A percentile compares a stretch with the other conserved stretches of the same genome.
phyloP scores from a whole-genome alignment of 1,139 yeast species.

The Sugiyamaella sp. region DNA sequence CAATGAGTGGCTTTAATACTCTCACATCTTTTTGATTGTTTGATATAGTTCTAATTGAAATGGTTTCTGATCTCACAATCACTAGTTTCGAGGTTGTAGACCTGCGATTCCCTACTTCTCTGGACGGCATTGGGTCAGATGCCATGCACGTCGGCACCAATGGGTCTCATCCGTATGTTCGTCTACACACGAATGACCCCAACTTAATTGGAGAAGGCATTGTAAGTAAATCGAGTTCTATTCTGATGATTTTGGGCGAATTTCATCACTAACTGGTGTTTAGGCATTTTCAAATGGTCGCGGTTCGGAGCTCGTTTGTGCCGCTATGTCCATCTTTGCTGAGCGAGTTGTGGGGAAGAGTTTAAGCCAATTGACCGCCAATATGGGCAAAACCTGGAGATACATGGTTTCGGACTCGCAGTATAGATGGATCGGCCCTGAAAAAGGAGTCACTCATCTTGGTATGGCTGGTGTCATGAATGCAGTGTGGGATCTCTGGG shows the following conservation, averaged over 20 bases:
- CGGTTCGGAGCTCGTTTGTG: constrained; percentile 36
- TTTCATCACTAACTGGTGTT: not conserved
- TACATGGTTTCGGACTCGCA: constrained; percentile 43
- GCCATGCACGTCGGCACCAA: constrained; percentile 46
- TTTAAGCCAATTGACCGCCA: constrained; percentile 38
- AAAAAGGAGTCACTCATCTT: constrained; percentile 43
- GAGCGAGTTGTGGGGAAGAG: constrained; percentile 34
- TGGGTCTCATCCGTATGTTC: constrained; percentile 39
- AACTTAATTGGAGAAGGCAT: constrained; percentile 37
- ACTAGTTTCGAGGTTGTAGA: constrained; percentile 39
- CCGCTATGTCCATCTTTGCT: constrained; percentile 34
- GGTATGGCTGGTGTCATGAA: constrained; percentile 39
- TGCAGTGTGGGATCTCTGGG: constrained; percentile 46
- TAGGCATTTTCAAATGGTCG: constrained; percentile 37
- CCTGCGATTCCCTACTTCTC: constrained; percentile 43
- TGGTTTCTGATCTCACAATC: constrained; percentile 30
- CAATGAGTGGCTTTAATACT: not conserved
- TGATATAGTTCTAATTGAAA: not conserved
- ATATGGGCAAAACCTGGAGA: constrained; percentile 45
- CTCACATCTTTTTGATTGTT: not conserved
- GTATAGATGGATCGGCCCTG: constrained; percentile 46
- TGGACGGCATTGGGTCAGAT: constrained; percentile 44
- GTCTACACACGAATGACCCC: constrained; percentile 30
- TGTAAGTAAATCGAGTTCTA: constrained; percentile 15
- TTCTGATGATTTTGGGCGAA: not conserved